Evolutionary conservation across 768 basidiomycete species (phyloP), one percentile per base, ranked within the genome.

Genomic region (Russula earlei): DNA sequence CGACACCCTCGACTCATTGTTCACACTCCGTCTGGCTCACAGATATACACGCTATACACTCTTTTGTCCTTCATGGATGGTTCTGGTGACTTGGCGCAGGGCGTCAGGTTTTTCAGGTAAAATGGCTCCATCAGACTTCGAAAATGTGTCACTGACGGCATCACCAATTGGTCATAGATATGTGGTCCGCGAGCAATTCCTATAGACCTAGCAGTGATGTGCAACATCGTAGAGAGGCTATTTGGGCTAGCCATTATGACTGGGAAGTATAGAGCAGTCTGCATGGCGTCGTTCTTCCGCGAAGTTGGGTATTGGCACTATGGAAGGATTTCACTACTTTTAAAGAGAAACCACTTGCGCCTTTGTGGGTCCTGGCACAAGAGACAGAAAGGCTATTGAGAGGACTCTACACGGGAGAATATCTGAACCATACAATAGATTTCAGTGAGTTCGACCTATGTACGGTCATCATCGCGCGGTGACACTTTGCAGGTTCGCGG

Each of bases 271-370:
- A 59, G 62, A 27, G 37, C 12, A 43, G 59, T 15, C 64, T 81
- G 0, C 76, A 83, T 62, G 69, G 71, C 15, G 60, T 80, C 25
- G 74, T 75, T 5, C 70, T 85, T 33, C 83, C 83, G 0, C 73
- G 73, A 2, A 76, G 73, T 49, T 85, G 82, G 81, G 62, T 82
- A 19, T 33, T 69, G 15, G 55, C 58, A 17, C 38, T 25, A 42
- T 62, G 43, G 55, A 56, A 15, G 61, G 58, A 53, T 60, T 61
- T 56, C 8, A 22, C 37, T 24, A 27, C 20, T 12, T 59, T 50
- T 31, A 58, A 29, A 24, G 33, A 43, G 3, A 31, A 31, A 6
- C 0, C 17, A 24, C n/a, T 37, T 3, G 41, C 37, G 1, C 49
- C 42, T 31, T 49, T 56, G 20, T n/a, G 4, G 31, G 5, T 34